Percentiles rank a stretch among this genome's conserved stretches.
Conservation (phyloP, 2,329 filamentous ascomycete species). For the Pseudocercospora vitis region DNA sequence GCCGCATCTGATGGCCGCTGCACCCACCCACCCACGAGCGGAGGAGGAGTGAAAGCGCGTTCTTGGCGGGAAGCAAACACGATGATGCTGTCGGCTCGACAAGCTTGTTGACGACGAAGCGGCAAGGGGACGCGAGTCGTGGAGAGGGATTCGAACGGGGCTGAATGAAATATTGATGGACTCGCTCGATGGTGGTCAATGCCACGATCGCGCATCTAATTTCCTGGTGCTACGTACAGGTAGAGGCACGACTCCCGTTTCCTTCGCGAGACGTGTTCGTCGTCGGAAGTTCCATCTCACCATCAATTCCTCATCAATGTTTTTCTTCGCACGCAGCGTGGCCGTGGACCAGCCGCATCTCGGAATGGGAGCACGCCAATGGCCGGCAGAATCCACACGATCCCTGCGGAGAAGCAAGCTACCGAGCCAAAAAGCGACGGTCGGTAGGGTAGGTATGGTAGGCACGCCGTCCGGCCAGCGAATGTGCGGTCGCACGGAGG, state of each 20-base stretch:
- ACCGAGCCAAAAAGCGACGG: neutral
- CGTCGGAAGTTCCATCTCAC: neutral
- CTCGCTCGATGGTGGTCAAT: neutral
- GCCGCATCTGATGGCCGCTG: neutral
- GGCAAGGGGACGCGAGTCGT: neutral
- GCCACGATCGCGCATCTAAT: neutral
- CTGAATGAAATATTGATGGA: neutral
- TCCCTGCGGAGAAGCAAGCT: neutral
- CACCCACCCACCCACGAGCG: neutral
- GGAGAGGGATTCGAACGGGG: too few relatives aligned
- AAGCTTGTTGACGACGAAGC: neutral
- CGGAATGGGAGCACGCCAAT: neutral
- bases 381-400: neutral
- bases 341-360: neutral
- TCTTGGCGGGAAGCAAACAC: neutral
- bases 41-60: neutral
- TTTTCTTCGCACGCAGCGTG: too few relatives aligned
- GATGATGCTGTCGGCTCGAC: neutral
- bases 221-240: too few relatives aligned
- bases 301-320: neutral
- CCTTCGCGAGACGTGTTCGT: neutral
- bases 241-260: too few relatives aligned
- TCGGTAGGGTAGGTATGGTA: neutral
- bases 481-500: neutral
- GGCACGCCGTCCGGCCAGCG: neutral